A percentile compares a stretch with the other conserved stretches of the same genome.
phyloP scores from a whole-genome alignment of 805 yeast genomes.

The Limtongia smithiae region DNA sequence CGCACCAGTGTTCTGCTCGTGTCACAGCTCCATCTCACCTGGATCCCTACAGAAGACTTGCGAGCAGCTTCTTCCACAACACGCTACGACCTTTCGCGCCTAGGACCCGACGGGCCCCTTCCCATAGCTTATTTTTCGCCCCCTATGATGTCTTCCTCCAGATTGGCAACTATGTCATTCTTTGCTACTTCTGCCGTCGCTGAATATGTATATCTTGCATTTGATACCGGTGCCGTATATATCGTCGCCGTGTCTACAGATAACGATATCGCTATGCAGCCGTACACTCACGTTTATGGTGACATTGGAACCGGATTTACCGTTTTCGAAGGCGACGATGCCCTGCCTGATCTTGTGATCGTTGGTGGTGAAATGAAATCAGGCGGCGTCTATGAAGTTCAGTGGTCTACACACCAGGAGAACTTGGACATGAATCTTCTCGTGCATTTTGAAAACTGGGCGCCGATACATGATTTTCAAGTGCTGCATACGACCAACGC shows the following conservation, averaged over 20 bases:
- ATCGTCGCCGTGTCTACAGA: neutral
- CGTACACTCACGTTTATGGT: neutral
- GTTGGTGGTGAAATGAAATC: slow-evolving; percentile 14
- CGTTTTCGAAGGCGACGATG: slow-evolving; percentile 9
- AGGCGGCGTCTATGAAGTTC: slow-evolving; percentile 15
- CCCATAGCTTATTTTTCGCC: no score
- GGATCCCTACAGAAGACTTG: no score
- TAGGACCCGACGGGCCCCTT: no score
- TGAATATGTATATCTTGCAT: slow-evolving; percentile 21
- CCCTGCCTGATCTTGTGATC: slow-evolving; percentile 8
- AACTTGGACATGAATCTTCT: no score
- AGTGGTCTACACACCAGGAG: neutral
- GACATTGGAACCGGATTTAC: slow-evolving; percentile 17
- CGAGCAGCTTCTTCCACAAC: no score
- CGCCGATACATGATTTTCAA: slow-evolving; percentile 17
- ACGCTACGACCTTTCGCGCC: no score
- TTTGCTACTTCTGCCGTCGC: no score
- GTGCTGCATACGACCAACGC: slow-evolving; percentile 7
- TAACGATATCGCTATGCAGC: neutral
- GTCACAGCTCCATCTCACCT: no score
- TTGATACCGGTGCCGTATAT: slow-evolving; percentile 19
- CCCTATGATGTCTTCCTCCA: slow-evolving; percentile 3
- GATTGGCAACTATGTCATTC: slow-evolving; percentile 14
- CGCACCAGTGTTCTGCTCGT: no score
- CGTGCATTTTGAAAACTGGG: slow-evolving; percentile 13